Evolutionary conservation across 148 eudicot genomes (phyloP).

Genomic region (Chenopodium formosanum): DNA sequence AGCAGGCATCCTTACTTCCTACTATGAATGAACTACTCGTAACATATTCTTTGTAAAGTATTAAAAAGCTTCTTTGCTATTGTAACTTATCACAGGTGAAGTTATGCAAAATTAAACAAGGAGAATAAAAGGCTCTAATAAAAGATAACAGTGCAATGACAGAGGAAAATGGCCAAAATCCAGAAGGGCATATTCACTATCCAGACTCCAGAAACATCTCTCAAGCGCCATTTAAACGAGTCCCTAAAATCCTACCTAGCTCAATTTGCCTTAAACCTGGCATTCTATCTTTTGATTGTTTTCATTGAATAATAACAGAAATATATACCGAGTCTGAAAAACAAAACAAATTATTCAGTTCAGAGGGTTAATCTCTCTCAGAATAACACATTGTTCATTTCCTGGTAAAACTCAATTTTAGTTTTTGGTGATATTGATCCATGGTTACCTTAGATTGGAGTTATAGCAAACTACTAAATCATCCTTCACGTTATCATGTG

Average conservation of each 20-base stretch:
- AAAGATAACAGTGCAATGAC: neutral
- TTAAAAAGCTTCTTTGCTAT: neutral
- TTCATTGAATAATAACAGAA: neutral
- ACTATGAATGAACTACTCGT: constrained; percentile 29
- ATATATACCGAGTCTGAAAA: neutral
- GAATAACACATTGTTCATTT: neutral
- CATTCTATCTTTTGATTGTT: neutral
- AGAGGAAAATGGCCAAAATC: neutral
- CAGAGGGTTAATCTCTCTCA: neutral
- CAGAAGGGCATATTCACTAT: neutral
- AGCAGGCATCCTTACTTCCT: constrained; percentile 99
- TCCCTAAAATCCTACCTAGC: neutral
- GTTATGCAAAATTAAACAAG: neutral
- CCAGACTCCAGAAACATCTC: neutral
- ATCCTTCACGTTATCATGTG: neutral
- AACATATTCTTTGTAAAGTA: constrained; percentile 12
- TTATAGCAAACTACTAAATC: neutral
- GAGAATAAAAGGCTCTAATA: neutral
- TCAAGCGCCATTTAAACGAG: neutral
- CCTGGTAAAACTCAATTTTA: neutral
- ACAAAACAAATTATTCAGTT: neutral
- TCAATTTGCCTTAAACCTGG: neutral
- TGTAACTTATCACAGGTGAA: neutral
- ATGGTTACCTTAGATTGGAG: neutral
- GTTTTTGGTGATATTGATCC: neutral